These are phyloP conservation scores for Vickermania ingenoplastis DNA, from an alignment of 208 protist genomes.

Conservation along the genomic window DNA sequence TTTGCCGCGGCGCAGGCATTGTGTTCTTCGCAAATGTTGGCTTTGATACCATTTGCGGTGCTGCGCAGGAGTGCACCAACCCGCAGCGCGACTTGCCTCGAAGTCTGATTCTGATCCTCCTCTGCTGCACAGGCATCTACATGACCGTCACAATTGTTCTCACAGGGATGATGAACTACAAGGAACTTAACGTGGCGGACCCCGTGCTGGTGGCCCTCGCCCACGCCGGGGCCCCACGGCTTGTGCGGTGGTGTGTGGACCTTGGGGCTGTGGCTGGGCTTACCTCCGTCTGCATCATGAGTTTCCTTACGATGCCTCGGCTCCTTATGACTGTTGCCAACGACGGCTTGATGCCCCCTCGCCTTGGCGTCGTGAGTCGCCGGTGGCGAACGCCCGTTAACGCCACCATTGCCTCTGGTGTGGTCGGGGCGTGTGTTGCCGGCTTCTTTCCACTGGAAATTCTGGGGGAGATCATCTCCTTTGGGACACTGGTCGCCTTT, in stretches of 20 bases:
- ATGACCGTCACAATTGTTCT: conserved; percentile 21
- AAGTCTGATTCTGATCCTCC: conserved; percentile 21
- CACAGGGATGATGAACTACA: conserved; percentile 18
- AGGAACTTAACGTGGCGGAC: conserved; percentile 18
- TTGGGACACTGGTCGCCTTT: conserved; percentile 32
- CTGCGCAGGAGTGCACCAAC: conserved; percentile 23
- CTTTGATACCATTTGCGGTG: conserved; percentile 30
- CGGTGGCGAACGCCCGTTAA: conserved; percentile 7
- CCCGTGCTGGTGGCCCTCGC: conserved; percentile 22
- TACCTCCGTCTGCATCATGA: conserved; percentile 24
- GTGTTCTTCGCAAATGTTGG: conserved; percentile 45
- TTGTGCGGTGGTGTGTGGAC: conserved; percentile 16
- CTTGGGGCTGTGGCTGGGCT: conserved; percentile 24
- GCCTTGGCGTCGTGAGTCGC: conserved; percentile 11
- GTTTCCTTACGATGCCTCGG: conserved; percentile 23
- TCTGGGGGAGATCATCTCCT: conserved; percentile 29
- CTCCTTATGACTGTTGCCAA: conserved; percentile 18
- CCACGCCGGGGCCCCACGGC: conserved; percentile 4
- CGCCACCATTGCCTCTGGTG: conserved; percentile 13
- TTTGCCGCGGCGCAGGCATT: conserved; percentile 22
- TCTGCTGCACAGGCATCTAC: conserved; percentile 22
- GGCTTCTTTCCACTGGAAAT: conserved; percentile 23
- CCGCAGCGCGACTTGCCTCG: conserved; percentile 25
- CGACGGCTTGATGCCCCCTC: conserved; percentile 21
- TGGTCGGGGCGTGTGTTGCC: conserved; percentile 12